Base-by-base conservation (phyloP, 2,329 filamentous ascomycete genomes). In the Triangularia verruculosa region DNA sequence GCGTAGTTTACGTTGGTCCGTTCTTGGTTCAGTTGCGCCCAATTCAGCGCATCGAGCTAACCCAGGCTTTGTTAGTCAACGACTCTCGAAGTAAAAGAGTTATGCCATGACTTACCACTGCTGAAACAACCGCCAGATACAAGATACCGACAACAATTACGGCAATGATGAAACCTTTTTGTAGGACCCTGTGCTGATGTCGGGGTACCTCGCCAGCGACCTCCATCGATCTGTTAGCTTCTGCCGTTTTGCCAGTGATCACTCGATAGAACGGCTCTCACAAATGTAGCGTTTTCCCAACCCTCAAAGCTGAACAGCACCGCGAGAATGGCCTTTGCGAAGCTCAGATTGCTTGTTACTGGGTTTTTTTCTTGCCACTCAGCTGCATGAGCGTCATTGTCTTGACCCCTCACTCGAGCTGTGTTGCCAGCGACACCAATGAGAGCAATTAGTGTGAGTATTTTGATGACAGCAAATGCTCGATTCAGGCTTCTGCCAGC, bases 231-330 rank as follows among this genome's bases (percentile, higher is more conserved):
- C 51, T 53, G 51, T 53, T 11, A 53, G 51, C 13, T 5, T 8
- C 3, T 3, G 51, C 6, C 2, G 3, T 53, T 11, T 53, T 53
- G 20, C 5, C 8, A 17, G 4, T 43, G 20, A 27, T 22, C 51
- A n/a, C n/a, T 22, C 9, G 20, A 24, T 22, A 24, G 17, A 5
- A 12, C 13, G 9, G 51, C 8, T 4, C 51, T 24, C 24, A 57
- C 55, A 34, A 57, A 57, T 30, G 55, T 57, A 17, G 55, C 55
- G 13, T 57, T 57, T 34, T 57, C 55, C 55, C 55, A 57, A 17
- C 55, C 55, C 13, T 57, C 55, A 39, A 57, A 57, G 5, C 27
- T 34, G 30, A 57, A 57, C 2, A 57, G 55, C 15, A 57, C 55
- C 12, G 55, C 55, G n/a, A 57, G 30, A n/a, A 57, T 22, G 1